Evolutionary conservation across 1,284 basidiomycete genomes (phyloP).

Genomic region (Amylostereum areolatum): DNA sequence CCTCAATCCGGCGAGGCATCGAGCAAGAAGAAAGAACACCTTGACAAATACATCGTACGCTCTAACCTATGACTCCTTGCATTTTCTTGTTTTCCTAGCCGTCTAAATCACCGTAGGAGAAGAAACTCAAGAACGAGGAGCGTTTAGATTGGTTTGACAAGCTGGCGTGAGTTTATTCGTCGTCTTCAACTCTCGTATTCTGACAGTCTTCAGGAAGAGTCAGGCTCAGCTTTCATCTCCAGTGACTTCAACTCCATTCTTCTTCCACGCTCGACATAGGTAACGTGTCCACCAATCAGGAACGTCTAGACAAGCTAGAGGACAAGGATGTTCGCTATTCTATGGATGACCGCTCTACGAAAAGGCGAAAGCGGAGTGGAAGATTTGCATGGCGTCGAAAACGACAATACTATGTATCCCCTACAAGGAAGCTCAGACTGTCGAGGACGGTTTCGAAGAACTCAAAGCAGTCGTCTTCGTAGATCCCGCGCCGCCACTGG

Average conservation of each 20-base stretch:
- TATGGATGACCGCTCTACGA: slow-evolving; percentile 48
- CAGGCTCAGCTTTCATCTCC: slow-evolving; percentile 60
- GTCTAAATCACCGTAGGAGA: too few species aligned
- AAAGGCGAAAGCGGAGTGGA: slow-evolving; percentile 28
- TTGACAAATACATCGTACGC: slow-evolving; percentile 81
- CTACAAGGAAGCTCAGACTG: too few species aligned
- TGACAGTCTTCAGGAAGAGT: slow-evolving; percentile 60
- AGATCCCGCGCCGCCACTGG: slow-evolving; percentile 6
- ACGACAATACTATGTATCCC: too few species aligned
- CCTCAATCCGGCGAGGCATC: too few species aligned
- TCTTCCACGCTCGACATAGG: slow-evolving; percentile 78
- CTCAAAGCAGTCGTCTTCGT: slow-evolving; percentile 10
- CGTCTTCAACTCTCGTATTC: slow-evolving; percentile 12
- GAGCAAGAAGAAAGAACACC: slow-evolving; percentile 71
- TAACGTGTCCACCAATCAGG: slow-evolving; percentile 50
- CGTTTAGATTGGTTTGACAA: slow-evolving; percentile 68
- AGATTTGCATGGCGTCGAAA: too few species aligned
- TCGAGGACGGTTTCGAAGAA: too few species aligned
- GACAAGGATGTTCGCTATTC: slow-evolving; percentile 51
- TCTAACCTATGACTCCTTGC: neutral
- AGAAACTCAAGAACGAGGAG: slow-evolving; percentile 84
- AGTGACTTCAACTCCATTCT: slow-evolving; percentile 58
- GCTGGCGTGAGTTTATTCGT: slow-evolving; percentile 54
- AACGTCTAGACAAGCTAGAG: slow-evolving; percentile 53
- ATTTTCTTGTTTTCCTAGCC: neutral